Percentiles rank a stretch among this genome's conserved stretches.
phyloP scores from a whole-genome alignment of 768 basidiomycete genomes.

The Hygrophoropsis aurantiaca region DNA sequence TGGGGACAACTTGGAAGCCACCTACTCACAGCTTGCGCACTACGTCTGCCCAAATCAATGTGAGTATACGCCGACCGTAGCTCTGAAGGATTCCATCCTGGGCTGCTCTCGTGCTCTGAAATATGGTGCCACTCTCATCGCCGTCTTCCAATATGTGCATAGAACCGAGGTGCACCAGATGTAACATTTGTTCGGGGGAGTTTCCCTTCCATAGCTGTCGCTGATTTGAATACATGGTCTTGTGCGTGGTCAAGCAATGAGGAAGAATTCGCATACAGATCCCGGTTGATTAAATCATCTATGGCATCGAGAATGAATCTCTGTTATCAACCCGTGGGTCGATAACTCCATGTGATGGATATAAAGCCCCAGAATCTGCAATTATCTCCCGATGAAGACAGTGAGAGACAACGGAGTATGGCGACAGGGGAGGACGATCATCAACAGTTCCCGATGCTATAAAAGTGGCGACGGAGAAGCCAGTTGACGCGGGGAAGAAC shows the following conservation, averaged over 20 bases:
- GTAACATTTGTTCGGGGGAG: slow-evolving; percentile 1
- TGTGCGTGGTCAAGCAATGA: slow-evolving; percentile 19
- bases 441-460: background rate
- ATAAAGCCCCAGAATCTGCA: slow-evolving; percentile 13
- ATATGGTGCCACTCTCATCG: slow-evolving; percentile 14
- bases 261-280: slow-evolving; percentile 10
- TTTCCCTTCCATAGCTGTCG: slow-evolving; percentile 12
- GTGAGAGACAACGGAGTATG: slow-evolving; percentile 16
- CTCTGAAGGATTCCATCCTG: background rate
- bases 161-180: slow-evolving; percentile 26
- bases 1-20: slow-evolving; percentile 32
- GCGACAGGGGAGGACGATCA: slow-evolving; percentile 5
- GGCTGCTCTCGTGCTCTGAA: slow-evolving; percentile 31
- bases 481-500: slow-evolving; percentile 25
- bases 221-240: slow-evolving; percentile 7
- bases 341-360: slow-evolving; percentile 36
- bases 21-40: slow-evolving; percentile 15
- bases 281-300: slow-evolving; percentile 24
- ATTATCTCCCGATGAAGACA: slow-evolving; percentile 12
- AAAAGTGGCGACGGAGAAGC: slow-evolving; percentile 12
- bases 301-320: slow-evolving; percentile 58
- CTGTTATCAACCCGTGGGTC: slow-evolving; percentile 48
- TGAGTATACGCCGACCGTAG: background rate
- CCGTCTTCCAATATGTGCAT: slow-evolving; percentile 35
- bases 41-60: no score